Conservation (phyloP, 78 protist genomes). For the Monocercomonoides exilis region DNA sequence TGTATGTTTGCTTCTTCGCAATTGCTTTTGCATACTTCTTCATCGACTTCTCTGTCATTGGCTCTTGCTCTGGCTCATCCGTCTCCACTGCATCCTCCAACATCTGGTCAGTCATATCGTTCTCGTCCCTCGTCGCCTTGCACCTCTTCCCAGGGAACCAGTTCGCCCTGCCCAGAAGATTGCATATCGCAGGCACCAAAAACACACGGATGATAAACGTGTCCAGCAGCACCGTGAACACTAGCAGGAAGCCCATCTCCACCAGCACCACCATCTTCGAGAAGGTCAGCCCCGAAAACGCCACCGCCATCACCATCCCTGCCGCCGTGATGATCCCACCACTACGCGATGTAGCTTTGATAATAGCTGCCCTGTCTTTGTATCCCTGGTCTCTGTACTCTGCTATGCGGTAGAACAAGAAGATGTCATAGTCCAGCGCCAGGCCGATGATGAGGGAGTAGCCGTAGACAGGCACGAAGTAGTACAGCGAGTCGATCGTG, state of each 20-base stretch:
- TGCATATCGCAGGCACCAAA: conserved; percentile 44
- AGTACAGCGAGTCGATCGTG: conserved; percentile 6
- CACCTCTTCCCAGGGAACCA: conserved; percentile 33
- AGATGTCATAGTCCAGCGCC: conserved; percentile 57
- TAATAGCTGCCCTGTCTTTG: conserved; percentile 12
- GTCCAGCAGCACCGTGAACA: conserved; percentile 46
- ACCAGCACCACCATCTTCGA: conserved; percentile 5
- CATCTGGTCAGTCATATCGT: background rate
- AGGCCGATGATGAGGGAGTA: conserved; percentile 49
- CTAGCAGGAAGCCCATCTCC: conserved; percentile 37
- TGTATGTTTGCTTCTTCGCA: background rate
- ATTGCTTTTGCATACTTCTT: background rate
- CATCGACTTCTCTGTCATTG: background rate
- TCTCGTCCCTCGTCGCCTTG: background rate
- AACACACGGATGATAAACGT: conserved; percentile 40
- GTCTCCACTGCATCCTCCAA: background rate
- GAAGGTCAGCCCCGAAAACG: conserved; percentile 51
- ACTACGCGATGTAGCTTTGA: conserved; percentile 20
- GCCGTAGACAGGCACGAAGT: conserved; percentile 41
- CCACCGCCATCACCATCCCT: conserved; percentile 56
- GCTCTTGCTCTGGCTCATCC: background rate
- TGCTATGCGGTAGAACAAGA: conserved; percentile 18
- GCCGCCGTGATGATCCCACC: conserved; percentile 58
- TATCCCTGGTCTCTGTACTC: conserved; percentile 25
- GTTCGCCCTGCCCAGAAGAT: conserved; percentile 23